Conservation (phyloP, 1,139 yeast genomes). For the Diutina ranongensis region DNA sequence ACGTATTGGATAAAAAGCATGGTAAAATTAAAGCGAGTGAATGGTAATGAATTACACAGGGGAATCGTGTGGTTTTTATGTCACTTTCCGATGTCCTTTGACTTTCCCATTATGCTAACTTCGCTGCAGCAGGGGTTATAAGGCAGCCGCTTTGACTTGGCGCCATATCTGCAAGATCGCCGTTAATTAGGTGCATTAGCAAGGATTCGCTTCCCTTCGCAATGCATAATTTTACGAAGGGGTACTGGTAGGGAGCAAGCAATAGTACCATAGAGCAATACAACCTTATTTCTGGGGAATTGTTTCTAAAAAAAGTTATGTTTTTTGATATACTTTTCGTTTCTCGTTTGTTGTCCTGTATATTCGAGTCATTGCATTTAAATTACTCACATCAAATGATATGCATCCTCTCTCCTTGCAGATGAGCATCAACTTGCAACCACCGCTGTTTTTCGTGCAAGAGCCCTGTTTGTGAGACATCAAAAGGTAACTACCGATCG, state of each 20-base stretch:
- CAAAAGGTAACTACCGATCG: too few relatives aligned
- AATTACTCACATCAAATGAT: neutral
- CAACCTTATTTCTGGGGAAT: neutral
- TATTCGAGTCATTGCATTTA: neutral
- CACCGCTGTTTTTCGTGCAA: neutral
- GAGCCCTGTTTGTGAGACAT: neutral
- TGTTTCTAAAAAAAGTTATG: too few relatives aligned
- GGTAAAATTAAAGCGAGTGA: neutral
- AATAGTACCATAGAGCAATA: too few relatives aligned
- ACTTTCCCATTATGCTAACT: too few relatives aligned
- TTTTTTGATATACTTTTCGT: too few relatives aligned
- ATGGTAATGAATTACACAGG: neutral
- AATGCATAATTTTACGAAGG: neutral
- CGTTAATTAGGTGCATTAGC: constrained; percentile 1
- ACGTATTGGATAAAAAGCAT: neutral
- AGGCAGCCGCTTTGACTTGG: neutral
- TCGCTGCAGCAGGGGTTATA: neutral
- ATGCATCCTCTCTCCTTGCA: neutral
- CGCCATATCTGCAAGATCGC: neutral
- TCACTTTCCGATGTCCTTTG: too few relatives aligned
- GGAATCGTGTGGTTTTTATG: neutral
- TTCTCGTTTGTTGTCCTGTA: too few relatives aligned
- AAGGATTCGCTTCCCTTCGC: neutral
- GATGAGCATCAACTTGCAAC: neutral
- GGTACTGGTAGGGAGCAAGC: neutral